Evolutionary conservation across 176 grass and related monocot genomes (phyloP).

Genomic region (Poa pratensis): DNA sequence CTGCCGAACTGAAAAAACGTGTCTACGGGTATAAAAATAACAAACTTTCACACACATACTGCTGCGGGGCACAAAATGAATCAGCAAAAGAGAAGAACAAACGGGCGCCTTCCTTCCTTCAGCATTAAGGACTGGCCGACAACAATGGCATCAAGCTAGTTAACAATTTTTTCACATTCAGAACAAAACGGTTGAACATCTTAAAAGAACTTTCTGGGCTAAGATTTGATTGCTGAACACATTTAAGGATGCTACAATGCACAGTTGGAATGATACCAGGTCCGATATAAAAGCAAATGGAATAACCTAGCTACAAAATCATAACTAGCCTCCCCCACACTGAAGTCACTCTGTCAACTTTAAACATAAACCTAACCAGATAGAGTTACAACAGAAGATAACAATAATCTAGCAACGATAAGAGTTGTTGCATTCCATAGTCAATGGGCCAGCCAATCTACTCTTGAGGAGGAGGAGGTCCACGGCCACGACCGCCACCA

Average conservation of each 20-base stretch:
- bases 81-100: too few species aligned
- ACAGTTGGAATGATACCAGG: conserved; percentile 44
- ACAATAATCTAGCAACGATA: conserved; percentile 29
- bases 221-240: conserved; percentile 39
- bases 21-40: too few species aligned
- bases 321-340: conserved; percentile 63
- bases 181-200: neutral
- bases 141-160: too few species aligned
- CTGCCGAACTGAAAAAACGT: too few species aligned
- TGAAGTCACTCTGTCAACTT: conserved; percentile 50
- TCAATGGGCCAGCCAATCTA: conserved; percentile 41
- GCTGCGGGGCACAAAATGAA: too few species aligned
- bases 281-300: conserved; percentile 47
- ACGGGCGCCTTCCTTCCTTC: too few species aligned
- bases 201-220: conserved; percentile 42
- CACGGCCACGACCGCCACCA: conserved; percentile 31
- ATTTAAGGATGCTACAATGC: conserved; percentile 36
- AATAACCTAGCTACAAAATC: conserved; percentile 78
- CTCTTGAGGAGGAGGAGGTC: conserved; percentile 46
- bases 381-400: conserved; percentile 42
- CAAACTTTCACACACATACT: too few species aligned
- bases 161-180: too few species aligned
- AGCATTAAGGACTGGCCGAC: too few species aligned
- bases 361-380: conserved; percentile 54
- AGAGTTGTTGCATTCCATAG: neutral